Evolutionary conservation across 2,329 filamentous ascomycete species (phyloP).

Genomic region (Eurotiales sp.): DNA sequence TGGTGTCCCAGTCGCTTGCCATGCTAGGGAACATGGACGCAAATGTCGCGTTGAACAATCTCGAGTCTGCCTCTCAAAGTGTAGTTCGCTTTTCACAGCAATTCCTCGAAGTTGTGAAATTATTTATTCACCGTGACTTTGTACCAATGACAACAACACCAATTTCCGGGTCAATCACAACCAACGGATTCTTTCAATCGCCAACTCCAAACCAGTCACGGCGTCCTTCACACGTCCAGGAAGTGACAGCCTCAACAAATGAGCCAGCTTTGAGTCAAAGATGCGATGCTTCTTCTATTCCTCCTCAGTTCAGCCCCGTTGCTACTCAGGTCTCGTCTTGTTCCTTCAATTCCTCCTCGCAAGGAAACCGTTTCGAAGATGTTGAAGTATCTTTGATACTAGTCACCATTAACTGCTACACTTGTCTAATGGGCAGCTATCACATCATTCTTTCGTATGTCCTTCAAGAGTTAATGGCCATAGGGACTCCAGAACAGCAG

Average conservation of each 20-base stretch:
- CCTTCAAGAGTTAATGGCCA: conserved; percentile 13
- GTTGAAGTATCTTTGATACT: conserved; percentile 12
- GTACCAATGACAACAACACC: neutral
- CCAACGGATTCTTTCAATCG: neutral
- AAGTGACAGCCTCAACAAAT: neutral
- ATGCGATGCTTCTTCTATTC: neutral
- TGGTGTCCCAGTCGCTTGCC: conserved; percentile 11
- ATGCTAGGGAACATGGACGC: conserved; percentile 13
- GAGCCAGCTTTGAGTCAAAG: neutral
- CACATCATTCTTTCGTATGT: conserved; percentile 15
- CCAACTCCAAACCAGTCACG: conserved; percentile 11
- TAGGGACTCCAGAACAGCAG: conserved; percentile 2
- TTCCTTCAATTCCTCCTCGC: neutral
- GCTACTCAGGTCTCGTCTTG: neutral
- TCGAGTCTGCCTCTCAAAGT: conserved; percentile 7
- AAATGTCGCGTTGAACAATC: conserved; percentile 11
- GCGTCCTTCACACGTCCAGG: conserved; percentile 10
- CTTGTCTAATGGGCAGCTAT: conserved; percentile 15
- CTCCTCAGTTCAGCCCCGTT: neutral
- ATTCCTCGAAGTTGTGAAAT: conserved; percentile 7
- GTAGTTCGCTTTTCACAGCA: conserved; percentile 12
- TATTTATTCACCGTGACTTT: conserved; percentile 1
- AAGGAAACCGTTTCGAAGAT: conserved; percentile 8
- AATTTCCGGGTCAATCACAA: neutral
- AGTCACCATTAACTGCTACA: conserved; percentile 16